Percentiles rank a stretch among this genome's conserved stretches.
Evolutionary conservation across 306 rosid species (phyloP).

Genomic region (Medicago ruthenica): DNA sequence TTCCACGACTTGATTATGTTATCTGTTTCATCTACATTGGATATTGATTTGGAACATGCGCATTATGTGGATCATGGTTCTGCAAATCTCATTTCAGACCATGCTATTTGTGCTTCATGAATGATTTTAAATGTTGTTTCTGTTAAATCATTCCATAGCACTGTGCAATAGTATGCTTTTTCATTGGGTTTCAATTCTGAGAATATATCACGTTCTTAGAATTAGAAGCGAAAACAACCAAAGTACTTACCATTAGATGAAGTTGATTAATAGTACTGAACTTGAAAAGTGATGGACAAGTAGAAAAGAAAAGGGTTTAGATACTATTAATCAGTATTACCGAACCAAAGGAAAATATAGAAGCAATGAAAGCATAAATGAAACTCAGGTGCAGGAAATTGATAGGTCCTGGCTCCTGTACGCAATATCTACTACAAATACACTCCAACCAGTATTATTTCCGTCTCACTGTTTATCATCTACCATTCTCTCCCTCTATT

Average conservation of each 20-base stretch:
- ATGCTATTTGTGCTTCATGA: no score
- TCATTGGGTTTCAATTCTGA: not conserved
- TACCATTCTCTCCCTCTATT: no score
- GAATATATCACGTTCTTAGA: not conserved
- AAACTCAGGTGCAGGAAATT: not conserved
- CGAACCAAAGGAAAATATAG: not conserved
- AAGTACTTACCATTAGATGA: not conserved
- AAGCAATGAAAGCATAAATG: not conserved
- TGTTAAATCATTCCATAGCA: not conserved
- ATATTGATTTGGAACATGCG: no score
- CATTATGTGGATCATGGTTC: no score
- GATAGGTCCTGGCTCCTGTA: not conserved
- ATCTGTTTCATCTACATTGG: no score
- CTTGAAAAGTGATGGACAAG: not conserved
- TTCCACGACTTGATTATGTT: no score
- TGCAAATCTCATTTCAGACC: no score
- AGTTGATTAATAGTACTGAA: not conserved
- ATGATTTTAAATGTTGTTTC: no score
- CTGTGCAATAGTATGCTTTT: not conserved
- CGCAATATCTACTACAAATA: not conserved
- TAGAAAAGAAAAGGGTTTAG: slow-evolving; percentile 8
- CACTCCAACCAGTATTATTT: not conserved
- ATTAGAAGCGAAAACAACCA: not conserved
- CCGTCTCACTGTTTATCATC: no score
- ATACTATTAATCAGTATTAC: not conserved